These are phyloP conservation scores for Alloteropsis semialata DNA, from an alignment of 176 grass and related monocot species.

Conservation along the genomic window DNA sequence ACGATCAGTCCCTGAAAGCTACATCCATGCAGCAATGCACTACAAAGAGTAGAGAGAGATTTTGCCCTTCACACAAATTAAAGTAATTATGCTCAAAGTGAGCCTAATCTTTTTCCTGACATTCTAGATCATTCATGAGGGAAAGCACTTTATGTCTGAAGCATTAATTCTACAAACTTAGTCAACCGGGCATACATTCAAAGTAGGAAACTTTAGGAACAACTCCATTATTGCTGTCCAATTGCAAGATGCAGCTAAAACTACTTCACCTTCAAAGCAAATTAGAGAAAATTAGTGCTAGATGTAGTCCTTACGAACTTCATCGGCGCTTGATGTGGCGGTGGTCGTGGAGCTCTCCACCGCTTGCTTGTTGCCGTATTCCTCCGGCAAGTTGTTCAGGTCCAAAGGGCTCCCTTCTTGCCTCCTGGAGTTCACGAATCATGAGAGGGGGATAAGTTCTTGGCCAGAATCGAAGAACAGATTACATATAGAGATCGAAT, in stretches of 20 bases:
- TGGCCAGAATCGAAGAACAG: background rate
- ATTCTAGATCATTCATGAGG: background rate
- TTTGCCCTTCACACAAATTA: background rate
- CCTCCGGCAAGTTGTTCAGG: slow-evolving; percentile 95
- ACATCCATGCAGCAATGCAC: background rate
- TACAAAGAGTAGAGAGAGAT: background rate
- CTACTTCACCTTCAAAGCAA: background rate
- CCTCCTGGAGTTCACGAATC: slow-evolving; percentile 55
- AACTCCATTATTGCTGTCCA: background rate
- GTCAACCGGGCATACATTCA: background rate
- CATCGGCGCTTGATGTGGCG: slow-evolving; percentile 58
- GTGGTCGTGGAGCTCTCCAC: slow-evolving; percentile 93
- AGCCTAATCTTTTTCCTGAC: background rate
- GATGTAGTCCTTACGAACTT: slow-evolving; percentile 36
- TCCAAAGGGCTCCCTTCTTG: slow-evolving; percentile 80
- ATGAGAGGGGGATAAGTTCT: background rate
- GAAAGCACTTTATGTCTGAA: background rate
- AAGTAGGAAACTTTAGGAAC: background rate
- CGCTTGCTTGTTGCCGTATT: slow-evolving; percentile 81
- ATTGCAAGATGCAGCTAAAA: background rate
- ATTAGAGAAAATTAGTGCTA: background rate
- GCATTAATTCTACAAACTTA: background rate
- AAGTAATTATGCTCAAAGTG: background rate
- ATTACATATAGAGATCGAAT: background rate
- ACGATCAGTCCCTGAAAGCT: background rate